A percentile compares a stretch with the other conserved stretches of the same genome.
phyloP scores from a whole-genome alignment of 176 grass and related monocot species.

The Guadua angustifolia region DNA sequence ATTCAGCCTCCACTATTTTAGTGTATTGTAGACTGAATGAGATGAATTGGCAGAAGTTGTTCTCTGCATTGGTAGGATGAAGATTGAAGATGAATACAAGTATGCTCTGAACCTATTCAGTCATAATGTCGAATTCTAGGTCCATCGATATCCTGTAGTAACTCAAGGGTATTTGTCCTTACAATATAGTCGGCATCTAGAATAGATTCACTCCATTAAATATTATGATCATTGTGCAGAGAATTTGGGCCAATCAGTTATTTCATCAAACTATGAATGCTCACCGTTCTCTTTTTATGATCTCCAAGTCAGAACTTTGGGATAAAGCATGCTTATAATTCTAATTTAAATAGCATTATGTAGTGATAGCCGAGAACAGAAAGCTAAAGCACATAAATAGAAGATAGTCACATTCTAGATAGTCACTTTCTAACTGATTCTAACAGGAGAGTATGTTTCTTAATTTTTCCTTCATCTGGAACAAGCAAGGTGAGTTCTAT shows the following conservation, averaged over 20 bases:
- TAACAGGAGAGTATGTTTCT: not conserved
- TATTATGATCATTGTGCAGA: not conserved
- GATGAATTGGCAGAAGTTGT: not conserved
- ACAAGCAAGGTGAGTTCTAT: not conserved
- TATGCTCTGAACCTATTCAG: not conserved
- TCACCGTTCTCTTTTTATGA: not conserved
- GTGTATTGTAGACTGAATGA: not conserved
- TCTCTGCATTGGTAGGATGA: not conserved
- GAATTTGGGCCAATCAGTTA: not conserved
- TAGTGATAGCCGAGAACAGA: not conserved
- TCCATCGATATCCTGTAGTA: not conserved
- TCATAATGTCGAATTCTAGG: not conserved
- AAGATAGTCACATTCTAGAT: not conserved
- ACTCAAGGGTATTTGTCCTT: not conserved
- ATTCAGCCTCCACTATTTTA: not conserved
- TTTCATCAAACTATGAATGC: not conserved
- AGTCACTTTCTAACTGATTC: not conserved
- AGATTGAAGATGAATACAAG: not conserved
- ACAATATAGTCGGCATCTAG: not conserved
- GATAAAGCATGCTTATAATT: not conserved
- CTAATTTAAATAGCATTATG: not conserved
- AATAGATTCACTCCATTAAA: not conserved
- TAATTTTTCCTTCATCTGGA: not conserved
- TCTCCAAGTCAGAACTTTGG: not conserved
- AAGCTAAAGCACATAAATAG: slow-evolving; percentile 10